Percentiles rank a stretch among this genome's conserved stretches.
phyloP scores from a whole-genome alignment of 2,329 filamentous ascomycete species.

The Penicillium sp. region DNA sequence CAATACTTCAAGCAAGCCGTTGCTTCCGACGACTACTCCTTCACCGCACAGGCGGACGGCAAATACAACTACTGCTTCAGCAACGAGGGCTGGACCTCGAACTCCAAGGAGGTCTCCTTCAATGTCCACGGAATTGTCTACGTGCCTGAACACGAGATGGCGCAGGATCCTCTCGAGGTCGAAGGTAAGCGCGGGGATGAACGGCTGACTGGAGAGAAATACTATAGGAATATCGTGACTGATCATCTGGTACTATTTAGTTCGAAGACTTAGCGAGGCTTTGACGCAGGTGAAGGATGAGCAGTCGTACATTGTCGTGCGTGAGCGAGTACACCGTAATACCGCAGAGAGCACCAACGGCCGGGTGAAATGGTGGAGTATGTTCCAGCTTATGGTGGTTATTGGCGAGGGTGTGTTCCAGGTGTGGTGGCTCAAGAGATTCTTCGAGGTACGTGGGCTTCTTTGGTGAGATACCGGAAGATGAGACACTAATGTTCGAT shows the following conservation, averaged over 20 bases:
- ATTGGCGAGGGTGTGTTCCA: constrained; percentile 92
- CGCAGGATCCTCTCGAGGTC: constrained; percentile 77
- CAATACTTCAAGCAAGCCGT: constrained; percentile 71
- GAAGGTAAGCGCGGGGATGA: constrained; percentile 56
- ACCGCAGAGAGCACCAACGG: constrained; percentile 97
- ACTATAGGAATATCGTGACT: background rate
- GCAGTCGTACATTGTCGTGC: constrained; percentile 90
- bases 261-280: constrained; percentile 73
- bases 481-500: constrained; percentile 7
- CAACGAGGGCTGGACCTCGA: constrained; percentile 94
- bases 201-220: background rate
- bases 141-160: constrained; percentile 75
- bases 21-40: constrained; percentile 86
- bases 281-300: constrained; percentile 92
- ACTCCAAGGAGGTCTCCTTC: constrained; percentile 96
- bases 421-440: constrained; percentile 98
- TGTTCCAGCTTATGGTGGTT: constrained; percentile 85
- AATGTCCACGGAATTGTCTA: constrained; percentile 99
- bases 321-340: constrained; percentile 93
- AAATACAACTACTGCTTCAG: constrained; percentile 97
- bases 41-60: constrained; percentile 74
- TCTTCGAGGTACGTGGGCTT: constrained; percentile 63
- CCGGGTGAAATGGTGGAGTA: constrained; percentile 98
- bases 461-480: background rate
- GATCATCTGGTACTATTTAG: constrained; percentile 38